Evolutionary conservation across 2,329 filamentous ascomycete genomes (phyloP).

Genomic region (Penicillium sp.): DNA sequence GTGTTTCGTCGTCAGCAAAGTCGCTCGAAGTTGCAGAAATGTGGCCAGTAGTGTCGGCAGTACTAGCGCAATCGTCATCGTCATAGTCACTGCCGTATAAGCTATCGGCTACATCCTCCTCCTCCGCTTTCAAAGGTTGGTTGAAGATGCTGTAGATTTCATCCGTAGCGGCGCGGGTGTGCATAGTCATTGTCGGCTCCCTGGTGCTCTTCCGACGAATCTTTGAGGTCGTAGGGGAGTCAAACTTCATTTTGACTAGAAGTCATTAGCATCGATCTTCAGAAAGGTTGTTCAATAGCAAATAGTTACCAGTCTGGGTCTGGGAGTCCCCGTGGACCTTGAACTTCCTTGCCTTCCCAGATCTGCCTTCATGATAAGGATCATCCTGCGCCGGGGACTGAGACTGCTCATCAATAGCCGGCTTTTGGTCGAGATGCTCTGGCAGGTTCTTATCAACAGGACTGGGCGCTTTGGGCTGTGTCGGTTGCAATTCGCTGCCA

Average conservation of each 20-base stretch:
- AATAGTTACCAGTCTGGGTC: conserved; percentile 75
- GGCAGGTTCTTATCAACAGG: conserved; percentile 26
- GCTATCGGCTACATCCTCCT: conserved; percentile 54
- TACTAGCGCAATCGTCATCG: conserved; percentile 72
- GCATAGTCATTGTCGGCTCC: conserved; percentile 97
- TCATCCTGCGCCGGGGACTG: conserved; percentile 18
- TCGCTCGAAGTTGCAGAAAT: conserved; percentile 61
- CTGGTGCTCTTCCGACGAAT: conserved; percentile 67
- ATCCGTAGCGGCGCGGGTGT: conserved; percentile 90
- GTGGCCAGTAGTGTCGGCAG: conserved; percentile 75
- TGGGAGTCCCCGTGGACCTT: conserved; percentile 66
- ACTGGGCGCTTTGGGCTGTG: conserved; percentile 16
- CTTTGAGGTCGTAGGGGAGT: conserved; percentile 81
- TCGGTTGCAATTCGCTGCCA: conserved; percentile 15
- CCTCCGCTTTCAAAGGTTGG: conserved; percentile 61
- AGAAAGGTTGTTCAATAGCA: background rate
- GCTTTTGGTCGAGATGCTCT: conserved; percentile 30
- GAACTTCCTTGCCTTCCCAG: conserved; percentile 60
- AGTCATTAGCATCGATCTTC: conserved; percentile 27
- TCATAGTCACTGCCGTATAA: conserved; percentile 64
- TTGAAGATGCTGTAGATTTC: conserved; percentile 98
- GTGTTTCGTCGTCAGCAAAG: conserved; percentile 56
- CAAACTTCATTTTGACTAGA: conserved; percentile 81
- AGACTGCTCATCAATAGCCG: conserved; percentile 25
- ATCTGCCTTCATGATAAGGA: conserved; percentile 26